Conservation (phyloP, 495 filamentous ascomycete genomes). For the Penicillium tannophilum region DNA sequence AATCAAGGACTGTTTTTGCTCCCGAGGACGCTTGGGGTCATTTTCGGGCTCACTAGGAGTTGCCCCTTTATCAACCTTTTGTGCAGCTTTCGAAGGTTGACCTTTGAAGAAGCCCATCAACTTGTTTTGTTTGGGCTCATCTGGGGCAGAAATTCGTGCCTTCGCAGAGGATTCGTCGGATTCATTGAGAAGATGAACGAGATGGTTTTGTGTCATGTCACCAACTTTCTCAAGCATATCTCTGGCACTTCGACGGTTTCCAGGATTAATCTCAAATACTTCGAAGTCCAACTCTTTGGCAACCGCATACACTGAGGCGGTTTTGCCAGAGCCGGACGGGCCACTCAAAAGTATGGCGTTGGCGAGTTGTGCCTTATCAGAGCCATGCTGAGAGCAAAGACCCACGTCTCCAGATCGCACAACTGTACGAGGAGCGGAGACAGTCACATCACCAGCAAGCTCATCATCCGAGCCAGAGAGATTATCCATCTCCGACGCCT, state of each 20-base stretch:
- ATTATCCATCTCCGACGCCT: slow-evolving; percentile 73
- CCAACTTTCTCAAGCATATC: slow-evolving; percentile 91
- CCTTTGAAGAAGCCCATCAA: slow-evolving; percentile 80
- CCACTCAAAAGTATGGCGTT: slow-evolving; percentile 85
- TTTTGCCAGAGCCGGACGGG: slow-evolving; percentile 89
- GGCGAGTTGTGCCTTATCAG: slow-evolving; percentile 44
- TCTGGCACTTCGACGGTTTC: slow-evolving; percentile 79
- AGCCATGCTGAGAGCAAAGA: slow-evolving; percentile 31
- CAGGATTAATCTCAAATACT: slow-evolving; percentile 91
- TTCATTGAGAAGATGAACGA: slow-evolving; percentile 62
- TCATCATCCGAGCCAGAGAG: slow-evolving; percentile 67
- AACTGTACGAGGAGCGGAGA: slow-evolving; percentile 60
- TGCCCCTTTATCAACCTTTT: slow-evolving; percentile 15
- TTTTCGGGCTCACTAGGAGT: slow-evolving; percentile 19
- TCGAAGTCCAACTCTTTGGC: slow-evolving; percentile 94
- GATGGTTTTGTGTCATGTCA: slow-evolving; percentile 94
- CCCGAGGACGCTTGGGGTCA: slow-evolving; percentile 47
- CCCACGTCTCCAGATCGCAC: slow-evolving; percentile 58
- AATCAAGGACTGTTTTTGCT: slow-evolving; percentile 92
- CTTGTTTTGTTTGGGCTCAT: slow-evolving; percentile 72
- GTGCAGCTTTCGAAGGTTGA: slow-evolving; percentile 33
- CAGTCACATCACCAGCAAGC: slow-evolving; percentile 39
- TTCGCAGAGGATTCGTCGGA: slow-evolving; percentile 28
- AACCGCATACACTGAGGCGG: slow-evolving; percentile 89
- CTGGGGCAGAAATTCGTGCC: slow-evolving; percentile 15